Base-by-base conservation (phyloP, 2,329 filamentous ascomycete genomes). In the Talaromyces sp. region DNA sequence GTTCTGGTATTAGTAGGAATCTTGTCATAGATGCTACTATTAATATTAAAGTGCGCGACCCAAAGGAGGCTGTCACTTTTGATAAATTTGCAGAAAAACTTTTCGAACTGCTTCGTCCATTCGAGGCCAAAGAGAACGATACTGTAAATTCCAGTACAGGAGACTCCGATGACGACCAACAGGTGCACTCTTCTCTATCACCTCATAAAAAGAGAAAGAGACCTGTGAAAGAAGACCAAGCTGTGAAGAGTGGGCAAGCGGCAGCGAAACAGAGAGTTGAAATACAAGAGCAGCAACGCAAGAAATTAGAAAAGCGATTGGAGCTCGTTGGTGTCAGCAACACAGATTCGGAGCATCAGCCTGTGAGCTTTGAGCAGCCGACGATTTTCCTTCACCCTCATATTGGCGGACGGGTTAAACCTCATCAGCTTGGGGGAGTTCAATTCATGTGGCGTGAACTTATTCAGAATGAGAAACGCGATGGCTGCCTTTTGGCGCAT, bases 391-490 rank as follows among this genome's bases (percentile, higher is more conserved):
- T 96, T 56, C 81, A 89, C 65, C 73, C 81, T 0, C 73, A 82
- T 8, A 90, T 93, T 58, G 87, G 84, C 0, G 68, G 67, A 8
- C 79, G 77, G 6, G 89, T 96, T 63, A 93, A 94, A 67, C 80
- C 85, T 9, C 91, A 96, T 72, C 92, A 97, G 69, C 80, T 95
- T 53, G 80, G 85, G 0, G 92, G 92, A 1, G 85, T 96, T 21
- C 87, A 88, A 11, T 96, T 96, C 73, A 84, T 97, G 79, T 97
- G 92, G 91, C 87, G 91, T 65, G 88, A 93, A 64, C 78, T 96
- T 51, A 84, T 93, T 6, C 80, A 82, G 32, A 82, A 86, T 59
- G 76, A 80, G 3, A 76, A 79, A 5, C 80, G 81, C 19, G 87
- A 92, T 72, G 92, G 92, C 2, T 95, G 90, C 69, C 80, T 96